Evolutionary conservation across 495 filamentous ascomycete genomes (phyloP).

Genomic region (Lepidopterella palustris): DNA sequence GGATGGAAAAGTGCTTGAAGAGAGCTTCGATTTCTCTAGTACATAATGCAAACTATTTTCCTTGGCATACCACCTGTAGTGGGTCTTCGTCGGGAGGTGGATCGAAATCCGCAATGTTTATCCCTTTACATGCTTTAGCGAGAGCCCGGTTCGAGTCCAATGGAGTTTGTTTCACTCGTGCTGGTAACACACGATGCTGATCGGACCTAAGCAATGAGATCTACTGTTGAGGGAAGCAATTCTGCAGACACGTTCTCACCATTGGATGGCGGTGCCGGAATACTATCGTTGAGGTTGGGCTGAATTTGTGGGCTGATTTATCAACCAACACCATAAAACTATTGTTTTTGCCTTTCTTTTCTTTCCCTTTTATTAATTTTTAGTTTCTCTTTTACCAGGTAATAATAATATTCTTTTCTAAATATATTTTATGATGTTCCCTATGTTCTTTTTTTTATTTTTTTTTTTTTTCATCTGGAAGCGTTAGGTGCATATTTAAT

Average conservation of each 20-base stretch:
- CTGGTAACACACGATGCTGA: conserved; percentile 56
- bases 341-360: conserved; percentile 18
- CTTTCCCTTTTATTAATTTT: neutral
- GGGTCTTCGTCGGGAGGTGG: conserved; percentile 28
- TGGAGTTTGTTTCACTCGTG: conserved; percentile 53
- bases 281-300: conserved; percentile 46
- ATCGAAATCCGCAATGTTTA: conserved; percentile 15
- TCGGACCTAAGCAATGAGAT: conserved; percentile 54
- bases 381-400: neutral
- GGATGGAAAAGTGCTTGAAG: too few species aligned
- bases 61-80: conserved; percentile 19
- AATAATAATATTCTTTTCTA: neutral
- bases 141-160: conserved; percentile 57
- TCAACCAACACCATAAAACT: conserved; percentile 19
- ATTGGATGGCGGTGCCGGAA: conserved; percentile 53
- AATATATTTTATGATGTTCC: neutral
- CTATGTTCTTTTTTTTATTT: neutral
- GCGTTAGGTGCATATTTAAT: too few species aligned
- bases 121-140: conserved; percentile 11
- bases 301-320: conserved; percentile 16
- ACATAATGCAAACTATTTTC: neutral
- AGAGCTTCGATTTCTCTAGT: neutral
- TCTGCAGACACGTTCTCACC: conserved; percentile 59
- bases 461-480: too few species aligned
- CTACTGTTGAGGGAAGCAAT: conserved; percentile 61